Percentiles rank a stretch among this genome's conserved stretches.
Evolutionary conservation across 108 stramenopile species (phyloP).

Genomic region (Aurantiochytrium sp.): DNA sequence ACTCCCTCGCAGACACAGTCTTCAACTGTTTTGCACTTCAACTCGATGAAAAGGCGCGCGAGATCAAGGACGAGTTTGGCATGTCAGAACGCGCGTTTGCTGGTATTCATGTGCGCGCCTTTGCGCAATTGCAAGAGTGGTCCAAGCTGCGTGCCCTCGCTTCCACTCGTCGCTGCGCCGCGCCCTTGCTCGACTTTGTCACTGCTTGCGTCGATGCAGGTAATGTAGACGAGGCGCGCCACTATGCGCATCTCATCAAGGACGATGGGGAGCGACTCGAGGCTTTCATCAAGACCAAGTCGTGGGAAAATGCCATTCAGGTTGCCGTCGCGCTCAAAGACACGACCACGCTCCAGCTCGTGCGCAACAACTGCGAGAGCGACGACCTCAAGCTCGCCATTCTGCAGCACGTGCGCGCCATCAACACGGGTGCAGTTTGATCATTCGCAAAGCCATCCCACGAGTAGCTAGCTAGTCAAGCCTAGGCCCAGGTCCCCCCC

Average conservation of each 20-base stretch:
- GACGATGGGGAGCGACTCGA: neutral
- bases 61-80: conserved; percentile 1
- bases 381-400: neutral
- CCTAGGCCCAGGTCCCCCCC: no score
- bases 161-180: neutral
- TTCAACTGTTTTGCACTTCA: neutral
- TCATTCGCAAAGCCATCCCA: no score
- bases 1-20: neutral
- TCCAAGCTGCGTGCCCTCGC: neutral
- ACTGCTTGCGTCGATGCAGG: neutral
- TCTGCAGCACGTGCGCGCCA: neutral
- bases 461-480: no score
- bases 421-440: neutral
- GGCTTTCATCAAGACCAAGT: neutral
- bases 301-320: conserved; percentile 7
- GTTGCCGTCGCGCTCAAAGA: neutral
- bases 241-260: conserved; percentile 3
- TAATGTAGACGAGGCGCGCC: neutral
- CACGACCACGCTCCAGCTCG: neutral
- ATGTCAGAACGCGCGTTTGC: neutral
- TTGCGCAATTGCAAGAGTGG: neutral
- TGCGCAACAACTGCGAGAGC: neutral
- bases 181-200: neutral
- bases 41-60: neutral
- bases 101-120: neutral